Percentiles rank a stretch among this genome's conserved stretches.
Evolutionary conservation across 352 stramenopile species (phyloP).

Genomic region (Phytophthora vignae): DNA sequence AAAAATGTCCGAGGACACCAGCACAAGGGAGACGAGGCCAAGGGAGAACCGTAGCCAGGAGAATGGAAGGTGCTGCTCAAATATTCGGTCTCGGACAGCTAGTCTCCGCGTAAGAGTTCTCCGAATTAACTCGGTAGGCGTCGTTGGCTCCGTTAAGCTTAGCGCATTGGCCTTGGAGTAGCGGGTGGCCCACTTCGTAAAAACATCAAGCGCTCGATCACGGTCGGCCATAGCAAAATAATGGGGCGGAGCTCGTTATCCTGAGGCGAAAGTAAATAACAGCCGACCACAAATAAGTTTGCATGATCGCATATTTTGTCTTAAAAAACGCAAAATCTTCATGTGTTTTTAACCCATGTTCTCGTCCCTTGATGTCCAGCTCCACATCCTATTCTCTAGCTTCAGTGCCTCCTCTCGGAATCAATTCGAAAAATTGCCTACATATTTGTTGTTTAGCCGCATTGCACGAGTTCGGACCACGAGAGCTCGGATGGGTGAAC

Average conservation of each 20-base stretch:
- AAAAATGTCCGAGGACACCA: slow-evolving; percentile 34
- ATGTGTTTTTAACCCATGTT: no score
- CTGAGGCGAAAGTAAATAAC: background rate
- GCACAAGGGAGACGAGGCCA: slow-evolving; percentile 21
- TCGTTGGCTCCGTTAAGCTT: background rate
- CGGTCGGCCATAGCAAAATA: background rate
- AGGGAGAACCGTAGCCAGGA: slow-evolving; percentile 18
- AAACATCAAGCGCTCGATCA: background rate
- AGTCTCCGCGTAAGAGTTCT: background rate
- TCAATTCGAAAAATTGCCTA: no score
- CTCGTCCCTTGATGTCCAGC: no score
- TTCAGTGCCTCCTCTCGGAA: no score
- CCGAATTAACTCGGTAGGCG: background rate
- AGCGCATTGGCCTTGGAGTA: background rate
- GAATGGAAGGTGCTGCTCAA: slow-evolving; percentile 21
- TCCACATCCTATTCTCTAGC: no score
- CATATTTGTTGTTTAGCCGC: slow-evolving; percentile 9
- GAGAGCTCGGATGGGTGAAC: slow-evolving; percentile 11
- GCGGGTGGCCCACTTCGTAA: background rate
- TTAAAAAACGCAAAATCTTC: no score
- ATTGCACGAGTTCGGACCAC: slow-evolving; percentile 33
- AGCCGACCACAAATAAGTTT: background rate
- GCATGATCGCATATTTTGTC: no score
- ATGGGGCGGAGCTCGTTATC: background rate
- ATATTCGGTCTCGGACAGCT: slow-evolving; percentile 6